A percentile compares a stretch with the other conserved stretches of the same genome.
phyloP scores from a whole-genome alignment of 805 yeast species.

The Candida corydali region DNA sequence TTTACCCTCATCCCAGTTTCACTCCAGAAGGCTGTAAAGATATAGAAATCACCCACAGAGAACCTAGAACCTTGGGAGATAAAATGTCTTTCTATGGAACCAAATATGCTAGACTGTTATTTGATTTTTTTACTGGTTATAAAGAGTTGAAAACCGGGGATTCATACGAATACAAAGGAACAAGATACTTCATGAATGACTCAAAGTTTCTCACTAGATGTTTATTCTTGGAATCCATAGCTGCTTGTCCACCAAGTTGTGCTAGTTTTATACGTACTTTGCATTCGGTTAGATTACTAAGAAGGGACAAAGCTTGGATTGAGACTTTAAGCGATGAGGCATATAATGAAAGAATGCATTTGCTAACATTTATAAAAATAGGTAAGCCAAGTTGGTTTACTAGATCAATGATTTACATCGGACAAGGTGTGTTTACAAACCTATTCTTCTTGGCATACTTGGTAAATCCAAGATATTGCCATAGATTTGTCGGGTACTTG shows the following conservation, averaged over 20 bases:
- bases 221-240: constrained; percentile 65
- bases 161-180: constrained; percentile 28
- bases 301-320: constrained; percentile 70
- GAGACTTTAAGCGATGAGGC: constrained; percentile 73
- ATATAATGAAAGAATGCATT: constrained; percentile 74
- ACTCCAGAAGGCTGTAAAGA: constrained; percentile 25
- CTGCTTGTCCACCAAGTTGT: constrained; percentile 79
- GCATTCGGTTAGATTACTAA: constrained; percentile 56
- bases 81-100: constrained; percentile 48
- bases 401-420: constrained; percentile 49
- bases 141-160: constrained; percentile 45
- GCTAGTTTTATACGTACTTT: constrained; percentile 71
- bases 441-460: constrained; percentile 58
- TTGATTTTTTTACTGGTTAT: constrained; percentile 65
- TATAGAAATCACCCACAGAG: constrained; percentile 50
- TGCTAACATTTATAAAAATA: constrained; percentile 61
- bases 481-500: constrained; percentile 71
- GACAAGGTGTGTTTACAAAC: constrained; percentile 71
- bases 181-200: constrained; percentile 52
- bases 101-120: constrained; percentile 41
- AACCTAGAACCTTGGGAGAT: constrained; percentile 46
- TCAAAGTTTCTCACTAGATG: constrained; percentile 60
- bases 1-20: constrained; percentile 34
- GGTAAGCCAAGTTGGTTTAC: constrained; percentile 61
- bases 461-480: constrained; percentile 59